Percentiles rank a stretch among this genome's conserved stretches.
These are phyloP conservation scores for Aegilops bicornis DNA, from an alignment of 176 grass and related monocot species.

Conservation along the genomic window DNA sequence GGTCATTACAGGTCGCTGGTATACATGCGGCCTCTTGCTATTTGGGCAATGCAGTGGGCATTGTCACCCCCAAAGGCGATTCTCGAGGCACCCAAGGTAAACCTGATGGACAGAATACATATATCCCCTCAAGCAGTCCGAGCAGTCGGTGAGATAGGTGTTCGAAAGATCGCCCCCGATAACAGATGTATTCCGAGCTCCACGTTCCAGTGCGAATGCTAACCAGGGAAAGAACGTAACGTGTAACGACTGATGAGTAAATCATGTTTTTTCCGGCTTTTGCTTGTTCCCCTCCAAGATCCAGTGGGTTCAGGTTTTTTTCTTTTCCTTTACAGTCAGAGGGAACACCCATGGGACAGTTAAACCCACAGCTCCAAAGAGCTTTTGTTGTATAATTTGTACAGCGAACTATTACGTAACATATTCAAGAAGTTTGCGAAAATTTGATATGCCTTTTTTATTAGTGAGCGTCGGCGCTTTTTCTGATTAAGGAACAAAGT, in stretches of 20 bases:
- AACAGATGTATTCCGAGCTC: conserved; percentile 60
- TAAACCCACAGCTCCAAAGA: conserved; percentile 18
- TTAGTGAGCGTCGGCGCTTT: no score
- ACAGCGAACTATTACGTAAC: conserved; percentile 26
- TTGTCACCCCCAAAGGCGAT: conserved; percentile 71
- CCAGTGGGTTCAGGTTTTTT: neutral
- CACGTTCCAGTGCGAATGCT: conserved; percentile 67
- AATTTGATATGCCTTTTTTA: no score
- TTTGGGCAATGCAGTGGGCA: conserved; percentile 98
- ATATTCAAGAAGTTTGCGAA: neutral
- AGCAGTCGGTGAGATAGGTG: conserved; percentile 32
- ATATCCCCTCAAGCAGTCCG: conserved; percentile 41
- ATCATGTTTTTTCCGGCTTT: conserved; percentile 1
- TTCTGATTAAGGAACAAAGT: no score
- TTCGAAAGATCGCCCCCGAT: conserved; percentile 51
- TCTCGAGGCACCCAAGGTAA: conserved; percentile 68
- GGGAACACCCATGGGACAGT: conserved; percentile 4
- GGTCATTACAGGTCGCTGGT: conserved; percentile 81
- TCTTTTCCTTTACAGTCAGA: conserved; percentile 18
- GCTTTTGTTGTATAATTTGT: conserved; percentile 53
- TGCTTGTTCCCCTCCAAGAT: conserved; percentile 32
- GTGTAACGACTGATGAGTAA: conserved; percentile 24
- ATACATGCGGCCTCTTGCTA: conserved; percentile 89
- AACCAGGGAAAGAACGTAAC: conserved; percentile 9
- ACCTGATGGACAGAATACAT: conserved; percentile 76